Evolutionary conservation across 345 rosid genomes (phyloP).

Genomic region (Syzygium aromaticum): DNA sequence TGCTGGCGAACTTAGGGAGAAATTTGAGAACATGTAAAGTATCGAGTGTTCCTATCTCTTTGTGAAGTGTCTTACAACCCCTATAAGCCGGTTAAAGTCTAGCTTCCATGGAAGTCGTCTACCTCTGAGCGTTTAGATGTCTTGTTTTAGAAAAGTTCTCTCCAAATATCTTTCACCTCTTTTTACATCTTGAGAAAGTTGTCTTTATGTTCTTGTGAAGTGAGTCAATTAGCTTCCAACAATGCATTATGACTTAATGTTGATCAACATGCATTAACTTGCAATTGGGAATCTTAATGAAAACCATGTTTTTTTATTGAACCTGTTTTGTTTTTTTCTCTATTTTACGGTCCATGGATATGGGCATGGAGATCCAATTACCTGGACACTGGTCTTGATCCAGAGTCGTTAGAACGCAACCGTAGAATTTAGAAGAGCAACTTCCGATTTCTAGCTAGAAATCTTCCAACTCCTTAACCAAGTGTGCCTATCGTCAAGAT

Average conservation of each 20-base stretch:
- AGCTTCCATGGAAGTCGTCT: neutral
- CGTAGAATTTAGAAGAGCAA: neutral
- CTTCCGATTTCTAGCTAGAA: neutral
- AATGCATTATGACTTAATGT: neutral
- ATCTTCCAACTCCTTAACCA: neutral
- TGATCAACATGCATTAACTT: neutral
- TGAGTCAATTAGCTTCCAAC: neutral
- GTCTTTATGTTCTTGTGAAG: neutral
- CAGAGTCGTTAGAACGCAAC: neutral
- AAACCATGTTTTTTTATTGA: neutral
- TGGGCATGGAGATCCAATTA: neutral
- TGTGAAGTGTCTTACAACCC: neutral
- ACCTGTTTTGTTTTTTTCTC: neutral
- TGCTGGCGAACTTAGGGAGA: neutral
- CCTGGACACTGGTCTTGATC: neutral
- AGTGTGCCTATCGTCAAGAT: neutral
- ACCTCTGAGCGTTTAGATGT: neutral
- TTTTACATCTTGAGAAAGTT: neutral
- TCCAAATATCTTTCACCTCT: neutral
- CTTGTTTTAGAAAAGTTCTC: neutral
- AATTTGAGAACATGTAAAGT: neutral
- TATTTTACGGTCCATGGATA: neutral
- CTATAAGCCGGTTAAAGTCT: neutral
- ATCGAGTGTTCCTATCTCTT: neutral
- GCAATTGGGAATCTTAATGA: neutral